Evolutionary conservation across 2,329 filamentous ascomycete genomes (phyloP).

Genomic region (Xylaria sp.): DNA sequence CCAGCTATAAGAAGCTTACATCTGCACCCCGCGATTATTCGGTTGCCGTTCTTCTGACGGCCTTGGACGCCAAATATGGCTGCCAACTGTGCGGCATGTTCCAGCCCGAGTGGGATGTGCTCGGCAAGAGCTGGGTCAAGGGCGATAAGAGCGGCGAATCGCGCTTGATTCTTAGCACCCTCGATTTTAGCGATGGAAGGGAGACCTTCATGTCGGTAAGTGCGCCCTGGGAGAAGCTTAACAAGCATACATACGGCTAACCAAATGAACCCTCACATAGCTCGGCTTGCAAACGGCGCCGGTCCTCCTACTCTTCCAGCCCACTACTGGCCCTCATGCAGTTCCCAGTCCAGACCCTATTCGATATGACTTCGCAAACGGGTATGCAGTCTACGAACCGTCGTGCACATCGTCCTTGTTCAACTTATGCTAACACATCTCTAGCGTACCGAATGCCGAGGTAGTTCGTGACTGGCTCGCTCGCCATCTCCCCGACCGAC

Average conservation of each 20-base stretch:
- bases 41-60: slow-evolving; percentile 84
- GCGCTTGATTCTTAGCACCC: slow-evolving; percentile 79
- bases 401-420: slow-evolving; percentile 12
- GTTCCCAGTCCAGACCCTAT: slow-evolving; percentile 73
- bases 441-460: slow-evolving; percentile 78
- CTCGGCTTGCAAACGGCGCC: slow-evolving; percentile 94
- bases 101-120: slow-evolving; percentile 90
- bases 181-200: slow-evolving; percentile 89
- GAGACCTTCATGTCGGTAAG: slow-evolving; percentile 86
- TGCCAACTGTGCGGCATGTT: slow-evolving; percentile 91
- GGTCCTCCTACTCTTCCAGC: slow-evolving; percentile 86
- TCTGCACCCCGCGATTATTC: slow-evolving; percentile 83
- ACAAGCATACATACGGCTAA: slow-evolving; percentile 12
- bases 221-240: slow-evolving; percentile 23
- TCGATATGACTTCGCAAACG: slow-evolving; percentile 85
- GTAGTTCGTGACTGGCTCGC: slow-evolving; percentile 81
- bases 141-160: slow-evolving; percentile 80
- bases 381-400: slow-evolving; percentile 63
- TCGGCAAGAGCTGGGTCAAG: slow-evolving; percentile 86
- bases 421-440: slow-evolving; percentile 36
- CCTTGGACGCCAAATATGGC: slow-evolving; percentile 82
- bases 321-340: slow-evolving; percentile 83
- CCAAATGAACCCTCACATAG: slow-evolving; percentile 57
- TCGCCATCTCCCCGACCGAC: slow-evolving; percentile 79
- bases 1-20: slow-evolving; percentile 79